Conservation (phyloP, 2,329 filamentous ascomycete genomes). For the Rhinocladiella mackenziei region DNA sequence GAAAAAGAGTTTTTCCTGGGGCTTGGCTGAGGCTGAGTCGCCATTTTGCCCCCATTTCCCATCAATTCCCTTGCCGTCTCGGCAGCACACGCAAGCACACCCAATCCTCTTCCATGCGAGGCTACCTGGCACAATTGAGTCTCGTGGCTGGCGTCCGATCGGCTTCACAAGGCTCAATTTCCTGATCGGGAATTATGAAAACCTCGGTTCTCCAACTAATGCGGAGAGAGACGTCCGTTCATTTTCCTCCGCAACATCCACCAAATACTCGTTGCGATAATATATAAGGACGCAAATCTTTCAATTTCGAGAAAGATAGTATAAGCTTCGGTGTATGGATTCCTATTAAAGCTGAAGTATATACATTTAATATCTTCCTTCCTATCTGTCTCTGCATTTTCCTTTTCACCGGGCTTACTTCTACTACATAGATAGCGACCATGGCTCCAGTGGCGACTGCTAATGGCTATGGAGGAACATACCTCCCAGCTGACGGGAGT, state of each 20-base stretch:
- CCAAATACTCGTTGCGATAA: neutral
- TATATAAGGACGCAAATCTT: too few species aligned
- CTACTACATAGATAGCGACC: neutral
- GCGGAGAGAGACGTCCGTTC: slow-evolving; percentile 9
- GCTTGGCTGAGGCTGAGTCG: slow-evolving; percentile 15
- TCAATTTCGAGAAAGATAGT: too few species aligned
- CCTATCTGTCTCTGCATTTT: neutral
- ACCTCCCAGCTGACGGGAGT: slow-evolving; percentile 13
- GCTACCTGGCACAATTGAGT: too few species aligned
- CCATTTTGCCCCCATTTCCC: neutral
- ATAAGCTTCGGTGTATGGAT: too few species aligned
- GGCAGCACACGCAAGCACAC: too few species aligned
- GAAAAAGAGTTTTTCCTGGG: slow-evolving; percentile 9
- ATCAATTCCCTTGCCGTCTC: too few species aligned
- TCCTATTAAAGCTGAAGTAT: too few species aligned
- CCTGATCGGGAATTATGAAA: too few species aligned
- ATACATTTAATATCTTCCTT: too few species aligned
- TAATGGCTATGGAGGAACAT: slow-evolving; percentile 17
- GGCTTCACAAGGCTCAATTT: too few species aligned
- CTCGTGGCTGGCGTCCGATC: too few species aligned
- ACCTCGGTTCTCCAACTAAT: slow-evolving; percentile 17
- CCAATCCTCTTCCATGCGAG: too few species aligned
- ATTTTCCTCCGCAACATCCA: neutral
- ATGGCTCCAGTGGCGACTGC: slow-evolving; percentile 14
- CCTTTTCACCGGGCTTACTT: neutral